Evolutionary conservation across 192 early-diverging fungal species (phyloP).

Genomic region (Geosiphon pyriformis): DNA sequence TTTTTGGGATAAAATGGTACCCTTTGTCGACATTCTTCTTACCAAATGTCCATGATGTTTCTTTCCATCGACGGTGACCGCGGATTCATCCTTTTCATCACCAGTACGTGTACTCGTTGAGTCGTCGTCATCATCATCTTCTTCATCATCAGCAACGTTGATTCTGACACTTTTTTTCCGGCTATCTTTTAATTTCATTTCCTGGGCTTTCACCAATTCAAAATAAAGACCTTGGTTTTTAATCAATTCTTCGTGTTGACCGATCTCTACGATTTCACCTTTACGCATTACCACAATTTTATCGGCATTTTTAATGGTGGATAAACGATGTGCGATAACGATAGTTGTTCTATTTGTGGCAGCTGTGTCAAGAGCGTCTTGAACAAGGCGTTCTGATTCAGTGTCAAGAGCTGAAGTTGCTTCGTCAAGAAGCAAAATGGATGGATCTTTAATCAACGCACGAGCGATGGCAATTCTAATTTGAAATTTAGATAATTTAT

Average conservation of each 20-base stretch:
- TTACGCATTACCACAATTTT: conserved; percentile 59
- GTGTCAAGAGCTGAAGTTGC: conserved; percentile 75
- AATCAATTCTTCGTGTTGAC: conserved; percentile 52
- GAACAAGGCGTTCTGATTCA: conserved; percentile 58
- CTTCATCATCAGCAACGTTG: conserved; percentile 22
- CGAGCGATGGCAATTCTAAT: conserved; percentile 81
- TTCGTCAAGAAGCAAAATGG: conserved; percentile 72
- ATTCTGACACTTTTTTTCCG: too few species aligned
- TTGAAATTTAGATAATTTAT: too few species aligned
- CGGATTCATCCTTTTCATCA: conserved; percentile 25
- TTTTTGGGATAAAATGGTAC: conserved; percentile 25
- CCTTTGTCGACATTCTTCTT: conserved; percentile 33
- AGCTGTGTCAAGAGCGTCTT: conserved; percentile 55
- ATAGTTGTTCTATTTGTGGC: conserved; percentile 58
- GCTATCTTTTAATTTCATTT: too few species aligned
- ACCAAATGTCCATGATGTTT: conserved; percentile 28
- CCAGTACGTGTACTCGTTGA: background rate
- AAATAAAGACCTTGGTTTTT: conserved; percentile 42
- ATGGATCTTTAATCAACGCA: conserved; percentile 71
- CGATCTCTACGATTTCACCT: conserved; percentile 45
- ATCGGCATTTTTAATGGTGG: conserved; percentile 66
- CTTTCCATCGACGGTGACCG: conserved; percentile 26
- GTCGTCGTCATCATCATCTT: conserved; percentile 11
- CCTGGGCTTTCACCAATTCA: conserved; percentile 52
- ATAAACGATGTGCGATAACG: conserved; percentile 65